Evolutionary conservation across 768 basidiomycete species (phyloP).

Genomic region (Cantharellus cinnabarinus): DNA sequence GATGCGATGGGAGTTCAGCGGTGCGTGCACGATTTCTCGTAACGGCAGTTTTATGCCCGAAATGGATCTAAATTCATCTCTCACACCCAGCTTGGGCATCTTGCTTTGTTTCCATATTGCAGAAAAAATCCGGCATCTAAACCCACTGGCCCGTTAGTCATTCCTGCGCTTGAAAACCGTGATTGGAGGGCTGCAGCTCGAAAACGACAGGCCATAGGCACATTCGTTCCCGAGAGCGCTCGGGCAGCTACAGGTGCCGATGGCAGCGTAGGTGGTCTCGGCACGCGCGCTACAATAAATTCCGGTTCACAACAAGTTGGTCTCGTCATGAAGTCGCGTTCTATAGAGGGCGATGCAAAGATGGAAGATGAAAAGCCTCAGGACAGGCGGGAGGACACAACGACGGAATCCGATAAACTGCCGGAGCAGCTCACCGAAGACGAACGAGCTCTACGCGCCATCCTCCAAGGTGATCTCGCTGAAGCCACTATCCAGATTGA

Average conservation of each 20-base stretch:
- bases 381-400: constrained; percentile 20
- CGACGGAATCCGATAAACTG: constrained; percentile 46
- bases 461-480: constrained; percentile 20
- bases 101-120: background rate
- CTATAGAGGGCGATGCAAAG: constrained; percentile 11
- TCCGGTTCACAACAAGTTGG: constrained; percentile 53
- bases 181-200: constrained; percentile 78
- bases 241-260: constrained; percentile 36
- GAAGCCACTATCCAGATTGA: constrained; percentile 24
- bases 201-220: constrained; percentile 32
- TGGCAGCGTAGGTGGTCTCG: constrained; percentile 59
- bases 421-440: constrained; percentile 13
- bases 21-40: constrained; percentile 35
- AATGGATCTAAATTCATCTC: constrained; percentile 15
- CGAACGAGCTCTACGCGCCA: constrained; percentile 20
- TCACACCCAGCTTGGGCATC: constrained; percentile 35
- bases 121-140: constrained; percentile 13
- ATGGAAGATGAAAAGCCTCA: constrained; percentile 11
- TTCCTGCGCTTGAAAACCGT: constrained; percentile 65
- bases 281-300: constrained; percentile 56
- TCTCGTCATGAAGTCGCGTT: constrained; percentile 28
- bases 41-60: constrained; percentile 12
- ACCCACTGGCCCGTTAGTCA: constrained; percentile 50
- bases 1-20: constrained; percentile 61
- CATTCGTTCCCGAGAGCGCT: constrained; percentile 48